Evolutionary conservation across 331 rosid genomes (phyloP), one percentile per base, ranked within the genome.

Genomic region (Cydonia oblonga): DNA sequence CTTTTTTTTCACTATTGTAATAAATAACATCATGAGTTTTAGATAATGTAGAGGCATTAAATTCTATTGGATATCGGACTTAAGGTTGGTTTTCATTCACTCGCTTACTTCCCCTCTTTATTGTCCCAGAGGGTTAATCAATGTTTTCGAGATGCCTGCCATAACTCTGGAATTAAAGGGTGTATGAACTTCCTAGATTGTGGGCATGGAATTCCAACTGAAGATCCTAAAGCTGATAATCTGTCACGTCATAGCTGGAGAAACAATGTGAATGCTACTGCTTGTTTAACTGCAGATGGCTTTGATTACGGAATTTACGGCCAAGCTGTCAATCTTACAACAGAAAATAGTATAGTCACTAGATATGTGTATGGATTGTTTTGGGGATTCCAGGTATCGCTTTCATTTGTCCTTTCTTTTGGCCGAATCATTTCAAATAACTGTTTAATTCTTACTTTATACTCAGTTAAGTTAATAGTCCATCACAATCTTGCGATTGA

Each of bases 351-450:
- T 73, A 42, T 86, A 42, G 6, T 83, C 59, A 82, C 83, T 14
- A 86, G 92, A 93, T 93, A 93, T 70, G 68, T 80, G 11, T 90
- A 83, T 71, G 81, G 96, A 13, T 71, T 87, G 11, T 93, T 87
- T 82, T 90, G 98, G 98, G 97, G 98, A 73, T 93, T 93, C 78
- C 97, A 90, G 96, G 98, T 90, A 74, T 68, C 18, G 22, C 24
- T 65, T 80, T 14, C 58, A 38, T 23, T 24, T 30, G 5, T 49
- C 44, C 63, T 30, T 7, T 30, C 19, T 49, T 60, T 32, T 51
- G 51, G 18, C 65, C 6, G 5, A 33, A 32, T 7, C 14, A 33
- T 68, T 28, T 33, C 9, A 51, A 6, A 4, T 76, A 52, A 63
- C 58, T 18, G 30, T 7, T n/a, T 40, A 23, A 29, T 33, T 64